Conservation (phyloP, 2,329 filamentous ascomycete species). For the Akanthomyces muscarius region DNA sequence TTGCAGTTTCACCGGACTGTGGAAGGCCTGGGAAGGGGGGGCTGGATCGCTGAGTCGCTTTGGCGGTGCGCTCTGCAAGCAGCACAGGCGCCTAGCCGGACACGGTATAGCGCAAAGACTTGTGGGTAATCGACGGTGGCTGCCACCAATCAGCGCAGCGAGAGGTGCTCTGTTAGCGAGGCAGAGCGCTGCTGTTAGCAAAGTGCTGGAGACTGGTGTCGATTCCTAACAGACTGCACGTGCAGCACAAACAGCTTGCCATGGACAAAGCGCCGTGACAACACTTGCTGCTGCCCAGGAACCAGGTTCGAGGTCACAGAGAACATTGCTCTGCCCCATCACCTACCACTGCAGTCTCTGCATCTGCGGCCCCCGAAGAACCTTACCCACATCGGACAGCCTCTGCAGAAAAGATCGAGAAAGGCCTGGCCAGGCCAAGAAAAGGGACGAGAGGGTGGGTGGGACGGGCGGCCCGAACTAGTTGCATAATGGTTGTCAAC, state of each 20-base stretch:
- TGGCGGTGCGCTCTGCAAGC: background rate
- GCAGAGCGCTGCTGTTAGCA: background rate
- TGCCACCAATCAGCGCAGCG: background rate
- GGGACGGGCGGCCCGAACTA: conserved; percentile 9
- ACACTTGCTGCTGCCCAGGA: background rate
- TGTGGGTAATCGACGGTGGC: background rate
- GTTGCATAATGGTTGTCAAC: conserved; percentile 7
- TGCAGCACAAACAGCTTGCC: background rate
- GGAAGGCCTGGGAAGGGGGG: conserved; percentile 1
- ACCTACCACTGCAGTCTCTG: background rate
- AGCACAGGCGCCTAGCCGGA: background rate
- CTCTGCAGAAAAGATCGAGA: conserved; percentile 13
- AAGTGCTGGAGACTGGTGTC: background rate
- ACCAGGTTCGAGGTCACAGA: background rate
- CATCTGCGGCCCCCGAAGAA: background rate
- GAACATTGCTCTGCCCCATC: background rate
- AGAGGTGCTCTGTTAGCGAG: background rate
- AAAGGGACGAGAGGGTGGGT: conserved; percentile 11
- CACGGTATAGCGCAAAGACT: background rate
- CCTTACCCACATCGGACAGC: conserved; percentile 2
- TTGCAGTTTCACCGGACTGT: conserved; percentile 11
- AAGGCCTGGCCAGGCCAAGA: background rate
- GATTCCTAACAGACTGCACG: background rate
- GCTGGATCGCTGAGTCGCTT: background rate
- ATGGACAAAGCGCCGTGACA: background rate